Conservation (phyloP, 129 eudicot genomes). For the Arctium lappa region DNA sequence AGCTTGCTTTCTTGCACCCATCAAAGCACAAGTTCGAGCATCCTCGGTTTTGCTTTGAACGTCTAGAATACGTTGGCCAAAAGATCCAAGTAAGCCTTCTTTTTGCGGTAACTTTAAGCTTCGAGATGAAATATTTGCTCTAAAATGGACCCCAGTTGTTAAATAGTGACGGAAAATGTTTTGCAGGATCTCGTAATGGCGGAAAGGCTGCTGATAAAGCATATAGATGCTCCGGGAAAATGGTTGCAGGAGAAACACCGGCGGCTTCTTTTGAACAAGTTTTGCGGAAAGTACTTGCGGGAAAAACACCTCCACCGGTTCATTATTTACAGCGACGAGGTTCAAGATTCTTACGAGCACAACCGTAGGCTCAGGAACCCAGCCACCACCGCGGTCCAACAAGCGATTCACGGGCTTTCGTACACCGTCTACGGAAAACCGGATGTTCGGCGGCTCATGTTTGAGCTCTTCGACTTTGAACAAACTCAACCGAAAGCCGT, state of each 20-base stretch:
- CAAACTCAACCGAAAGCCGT: conserved; percentile 93
- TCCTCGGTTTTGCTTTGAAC: conserved; percentile 78
- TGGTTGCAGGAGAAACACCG: conserved; percentile 88
- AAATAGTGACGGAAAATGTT: neutral
- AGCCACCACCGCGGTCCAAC: conserved; percentile 90
- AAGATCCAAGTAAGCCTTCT: conserved; percentile 75
- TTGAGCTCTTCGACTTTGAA: conserved; percentile 97
- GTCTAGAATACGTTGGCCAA: conserved; percentile 72
- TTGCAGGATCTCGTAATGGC: conserved; percentile 99
- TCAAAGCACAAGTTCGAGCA: conserved; percentile 82
- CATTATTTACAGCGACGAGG: conserved; percentile 79
- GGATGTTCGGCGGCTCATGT: conserved; percentile 95
- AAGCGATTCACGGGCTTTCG: conserved; percentile 93
- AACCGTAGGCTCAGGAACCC: conserved; percentile 94
- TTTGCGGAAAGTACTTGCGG: conserved; percentile 87
- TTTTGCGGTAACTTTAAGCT: neutral
- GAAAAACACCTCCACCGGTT: conserved; percentile 88
- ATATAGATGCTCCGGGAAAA: conserved; percentile 93
- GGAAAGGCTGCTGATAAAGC: conserved; percentile 95
- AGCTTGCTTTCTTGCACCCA: conserved; percentile 94
- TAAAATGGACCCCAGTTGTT: neutral
- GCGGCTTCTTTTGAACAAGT: conserved; percentile 80
- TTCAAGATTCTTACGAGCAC: conserved; percentile 87
- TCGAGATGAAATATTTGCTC: neutral
- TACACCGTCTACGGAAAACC: conserved; percentile 91